These are phyloP conservation scores for Phialophora verrucosa DNA, from an alignment of 2,329 filamentous ascomycete genomes.

Conservation along the genomic window DNA sequence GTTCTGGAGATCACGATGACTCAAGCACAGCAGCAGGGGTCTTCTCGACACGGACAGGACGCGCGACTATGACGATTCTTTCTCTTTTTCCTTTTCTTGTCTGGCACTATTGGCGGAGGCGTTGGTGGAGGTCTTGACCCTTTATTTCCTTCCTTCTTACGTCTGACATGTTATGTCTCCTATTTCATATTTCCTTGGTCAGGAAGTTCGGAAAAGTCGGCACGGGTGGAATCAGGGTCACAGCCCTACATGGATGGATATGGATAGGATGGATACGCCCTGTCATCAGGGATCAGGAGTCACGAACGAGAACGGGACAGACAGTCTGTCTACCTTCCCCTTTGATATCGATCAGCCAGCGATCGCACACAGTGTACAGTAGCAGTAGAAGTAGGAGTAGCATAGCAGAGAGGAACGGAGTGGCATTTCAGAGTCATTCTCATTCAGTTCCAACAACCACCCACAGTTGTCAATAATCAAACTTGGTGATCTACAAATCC, in stretches of 20 bases:
- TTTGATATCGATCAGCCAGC: not conserved
- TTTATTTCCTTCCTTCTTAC: not conserved
- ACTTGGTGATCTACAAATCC: not conserved
- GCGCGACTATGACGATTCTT: not conserved
- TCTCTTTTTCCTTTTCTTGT: constrained; percentile 3
- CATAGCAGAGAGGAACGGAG: not conserved
- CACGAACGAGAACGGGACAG: not conserved
- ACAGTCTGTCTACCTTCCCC: not conserved
- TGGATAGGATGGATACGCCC: not conserved
- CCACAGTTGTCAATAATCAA: not conserved
- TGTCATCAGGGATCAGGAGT: not conserved
- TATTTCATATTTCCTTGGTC: constrained; percentile 3
- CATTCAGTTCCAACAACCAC: not conserved
- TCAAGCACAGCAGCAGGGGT: not conserved
- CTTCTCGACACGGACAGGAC: not conserved
- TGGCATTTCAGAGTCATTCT: not conserved
- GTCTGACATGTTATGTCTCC: not conserved
- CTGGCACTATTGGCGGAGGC: not conserved
- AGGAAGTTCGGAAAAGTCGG: not conserved
- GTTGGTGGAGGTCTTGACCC: not conserved
- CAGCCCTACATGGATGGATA: not conserved
- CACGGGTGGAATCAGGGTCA: not conserved
- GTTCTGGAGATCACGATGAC: constrained; percentile 24
- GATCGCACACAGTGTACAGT: not conserved
- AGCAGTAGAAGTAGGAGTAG: not conserved